These are phyloP conservation scores for Agapanthus africanus DNA, from an alignment of 106 monocot species.

Conservation along the genomic window DNA sequence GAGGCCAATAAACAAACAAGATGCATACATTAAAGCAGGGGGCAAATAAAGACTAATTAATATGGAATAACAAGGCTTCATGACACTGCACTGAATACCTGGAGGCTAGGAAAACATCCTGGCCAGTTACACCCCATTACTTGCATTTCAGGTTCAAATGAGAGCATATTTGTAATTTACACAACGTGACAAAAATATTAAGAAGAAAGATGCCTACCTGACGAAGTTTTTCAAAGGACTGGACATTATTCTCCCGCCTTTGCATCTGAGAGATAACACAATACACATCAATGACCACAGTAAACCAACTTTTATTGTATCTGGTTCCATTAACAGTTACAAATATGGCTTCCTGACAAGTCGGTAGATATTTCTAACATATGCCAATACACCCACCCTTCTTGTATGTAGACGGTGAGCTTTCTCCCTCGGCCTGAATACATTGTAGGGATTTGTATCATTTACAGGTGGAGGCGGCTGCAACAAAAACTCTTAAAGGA, in stretches of 20 bases:
- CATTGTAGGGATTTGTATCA: constrained; percentile 99
- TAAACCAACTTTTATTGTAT: neutral
- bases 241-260: constrained; percentile 91
- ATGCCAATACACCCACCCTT: constrained; percentile 47
- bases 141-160: neutral
- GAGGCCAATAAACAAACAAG: constrained; percentile 1
- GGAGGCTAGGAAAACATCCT: neutral
- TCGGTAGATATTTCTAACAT: neutral
- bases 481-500: constrained; percentile 6
- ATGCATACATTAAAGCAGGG: neutral
- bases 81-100: neutral
- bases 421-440: constrained; percentile 96
- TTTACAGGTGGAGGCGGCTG: constrained; percentile 91
- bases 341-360: neutral
- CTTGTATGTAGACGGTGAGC: constrained; percentile 84
- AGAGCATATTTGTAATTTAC: neutral
- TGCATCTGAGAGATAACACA: constrained; percentile 53
- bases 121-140: neutral
- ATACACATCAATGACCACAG: neutral
- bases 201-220: constrained; percentile 36
- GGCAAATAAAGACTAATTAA: neutral
- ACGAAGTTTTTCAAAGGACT: constrained; percentile 91
- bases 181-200: neutral
- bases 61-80: neutral
- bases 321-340: neutral